Percentiles rank a stretch among this genome's conserved stretches.
Conservation (phyloP, 805 yeast species). For the Ogataea kodamae region DNA sequence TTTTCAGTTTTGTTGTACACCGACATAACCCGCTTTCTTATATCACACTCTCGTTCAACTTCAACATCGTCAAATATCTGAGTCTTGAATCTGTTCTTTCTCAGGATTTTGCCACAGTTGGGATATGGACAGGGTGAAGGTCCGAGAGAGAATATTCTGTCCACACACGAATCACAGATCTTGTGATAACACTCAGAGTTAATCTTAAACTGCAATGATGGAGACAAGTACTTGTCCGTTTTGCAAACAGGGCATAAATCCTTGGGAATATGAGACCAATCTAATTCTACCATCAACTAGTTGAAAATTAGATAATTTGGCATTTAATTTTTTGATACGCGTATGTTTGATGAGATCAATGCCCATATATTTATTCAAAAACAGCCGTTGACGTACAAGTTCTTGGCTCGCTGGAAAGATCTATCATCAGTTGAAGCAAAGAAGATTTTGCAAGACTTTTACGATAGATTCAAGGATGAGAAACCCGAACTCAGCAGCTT, state of each 20-base stretch:
- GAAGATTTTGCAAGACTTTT: slow-evolving; percentile 22
- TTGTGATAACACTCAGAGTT: slow-evolving; percentile 98
- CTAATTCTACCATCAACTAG: slow-evolving; percentile 33
- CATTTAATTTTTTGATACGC: slow-evolving; percentile 5
- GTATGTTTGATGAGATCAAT: slow-evolving; percentile 18
- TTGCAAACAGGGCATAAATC: slow-evolving; percentile 93
- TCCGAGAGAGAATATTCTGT: slow-evolving; percentile 87
- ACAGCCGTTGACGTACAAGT: slow-evolving; percentile 26
- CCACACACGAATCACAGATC: slow-evolving; percentile 96
- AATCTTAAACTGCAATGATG: slow-evolving; percentile 86
- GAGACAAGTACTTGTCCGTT: slow-evolving; percentile 89
- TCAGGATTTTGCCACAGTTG: slow-evolving; percentile 78
- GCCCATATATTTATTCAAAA: slow-evolving; percentile 19
- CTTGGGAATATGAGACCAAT: slow-evolving; percentile 34
- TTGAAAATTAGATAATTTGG: slow-evolving; percentile 1
- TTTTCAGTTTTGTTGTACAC: slow-evolving; percentile 78
- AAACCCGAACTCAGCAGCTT: slow-evolving; percentile 12
- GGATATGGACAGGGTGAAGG: slow-evolving; percentile 97
- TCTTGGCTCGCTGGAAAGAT: slow-evolving; percentile 21
- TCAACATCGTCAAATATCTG: slow-evolving; percentile 88
- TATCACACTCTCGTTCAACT: slow-evolving; percentile 91
- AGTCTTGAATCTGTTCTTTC: slow-evolving; percentile 86
- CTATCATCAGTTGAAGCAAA: slow-evolving; percentile 20
- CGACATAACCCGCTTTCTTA: slow-evolving; percentile 69
- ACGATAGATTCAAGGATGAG: slow-evolving; percentile 15